These are phyloP conservation scores for Bidens hawaiensis DNA, from an alignment of 140 eudicot species.

Conservation along the genomic window DNA sequence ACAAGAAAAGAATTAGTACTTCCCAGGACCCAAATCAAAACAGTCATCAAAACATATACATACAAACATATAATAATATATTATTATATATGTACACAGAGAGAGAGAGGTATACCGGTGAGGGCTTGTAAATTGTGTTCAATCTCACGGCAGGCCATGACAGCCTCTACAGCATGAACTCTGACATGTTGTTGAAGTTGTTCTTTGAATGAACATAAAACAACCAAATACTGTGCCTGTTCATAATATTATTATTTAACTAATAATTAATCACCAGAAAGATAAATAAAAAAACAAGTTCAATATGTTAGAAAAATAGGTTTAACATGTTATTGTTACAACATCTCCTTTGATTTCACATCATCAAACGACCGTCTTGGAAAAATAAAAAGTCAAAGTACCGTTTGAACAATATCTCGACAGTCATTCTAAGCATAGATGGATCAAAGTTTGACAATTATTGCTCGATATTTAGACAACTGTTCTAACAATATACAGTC, in stretches of 20 bases:
- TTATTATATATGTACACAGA: not conserved
- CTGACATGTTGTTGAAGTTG: conserved; percentile 97
- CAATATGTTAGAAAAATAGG: too few species aligned
- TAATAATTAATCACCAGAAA: not conserved
- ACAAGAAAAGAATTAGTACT: not conserved
- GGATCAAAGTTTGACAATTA: too few species aligned
- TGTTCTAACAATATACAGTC: too few species aligned
- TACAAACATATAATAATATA: not conserved
- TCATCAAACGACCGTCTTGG: too few species aligned
- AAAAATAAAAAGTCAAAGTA: too few species aligned
- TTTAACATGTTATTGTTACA: too few species aligned
- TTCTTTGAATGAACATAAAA: conserved; percentile 82
- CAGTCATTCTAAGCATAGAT: too few species aligned
- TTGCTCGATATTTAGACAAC: too few species aligned
- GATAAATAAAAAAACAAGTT: too few species aligned
- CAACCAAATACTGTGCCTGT: conserved; percentile 80
- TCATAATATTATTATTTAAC: not conserved
- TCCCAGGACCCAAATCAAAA: conserved; percentile 24
- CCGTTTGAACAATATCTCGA: too few species aligned
- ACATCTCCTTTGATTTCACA: too few species aligned
- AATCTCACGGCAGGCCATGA: conserved; percentile 95
- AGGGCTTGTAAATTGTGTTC: conserved; percentile 78
- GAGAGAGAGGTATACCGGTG: conserved; percentile 44
- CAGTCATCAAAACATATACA: too few species aligned
- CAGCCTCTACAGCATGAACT: conserved; percentile 96